phyloP scores from a whole-genome alignment of 2,329 filamentous ascomycete species.

The Aurifilum marmelostoma region DNA sequence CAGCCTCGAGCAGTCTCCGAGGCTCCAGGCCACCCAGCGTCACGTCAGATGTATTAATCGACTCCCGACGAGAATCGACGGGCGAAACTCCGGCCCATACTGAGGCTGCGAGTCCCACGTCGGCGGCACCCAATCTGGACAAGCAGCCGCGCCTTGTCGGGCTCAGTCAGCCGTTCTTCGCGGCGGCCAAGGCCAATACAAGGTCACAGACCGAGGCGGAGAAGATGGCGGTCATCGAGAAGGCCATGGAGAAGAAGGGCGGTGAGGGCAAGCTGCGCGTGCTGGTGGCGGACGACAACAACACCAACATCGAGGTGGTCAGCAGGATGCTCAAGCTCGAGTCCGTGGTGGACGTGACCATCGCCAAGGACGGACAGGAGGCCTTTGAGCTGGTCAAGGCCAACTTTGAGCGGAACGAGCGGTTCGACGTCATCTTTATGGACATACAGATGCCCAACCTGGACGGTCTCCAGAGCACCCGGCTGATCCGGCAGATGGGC shows the following conservation, averaged over 20 bases:
- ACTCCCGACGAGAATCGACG: constrained; percentile 37
- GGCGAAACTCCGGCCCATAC: constrained; percentile 31
- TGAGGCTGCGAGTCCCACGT: constrained; percentile 37
- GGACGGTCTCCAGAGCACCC: constrained; percentile 84
- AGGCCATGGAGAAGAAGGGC: constrained; percentile 64
- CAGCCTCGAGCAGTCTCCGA: constrained; percentile 56
- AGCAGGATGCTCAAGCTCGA: constrained; percentile 73
- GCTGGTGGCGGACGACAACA: constrained; percentile 77
- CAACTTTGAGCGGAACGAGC: constrained; percentile 72
- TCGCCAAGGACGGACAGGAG: constrained; percentile 85
- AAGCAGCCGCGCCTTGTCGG: constrained; percentile 79
- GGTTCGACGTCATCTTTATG: constrained; percentile 93
- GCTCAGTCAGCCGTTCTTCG: constrained; percentile 81
- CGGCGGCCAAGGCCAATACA: constrained; percentile 44
- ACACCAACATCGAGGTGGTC: constrained; percentile 61
- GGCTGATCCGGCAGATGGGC: constrained; percentile 82
- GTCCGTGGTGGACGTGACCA: constrained; percentile 82
- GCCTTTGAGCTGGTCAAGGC: constrained; percentile 84
- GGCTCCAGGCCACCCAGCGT: constrained; percentile 53
- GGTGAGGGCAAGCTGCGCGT: constrained; percentile 71
- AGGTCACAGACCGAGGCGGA: constrained; percentile 51
- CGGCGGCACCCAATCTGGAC: constrained; percentile 56
- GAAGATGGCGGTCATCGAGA: constrained; percentile 68
- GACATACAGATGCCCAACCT: constrained; percentile 95
- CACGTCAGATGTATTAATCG: constrained; percentile 43